Evolutionary conservation across 306 rosid genomes (phyloP), one percentile per base, ranked within the genome.

Genomic region (Acmispon strigosus): DNA sequence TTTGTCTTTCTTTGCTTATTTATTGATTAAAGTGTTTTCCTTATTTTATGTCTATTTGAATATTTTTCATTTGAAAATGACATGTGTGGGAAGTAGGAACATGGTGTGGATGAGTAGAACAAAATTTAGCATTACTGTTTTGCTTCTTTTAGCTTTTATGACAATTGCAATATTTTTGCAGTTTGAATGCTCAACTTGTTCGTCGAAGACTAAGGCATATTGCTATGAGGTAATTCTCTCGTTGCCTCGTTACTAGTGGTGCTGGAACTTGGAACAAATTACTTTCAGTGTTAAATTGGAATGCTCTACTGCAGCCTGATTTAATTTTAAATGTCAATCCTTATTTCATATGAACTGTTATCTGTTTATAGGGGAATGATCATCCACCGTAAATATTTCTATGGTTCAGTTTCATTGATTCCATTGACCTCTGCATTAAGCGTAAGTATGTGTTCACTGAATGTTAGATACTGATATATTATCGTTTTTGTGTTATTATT

Each of bases 171-270:
- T 41, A n/a, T 37, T 54, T 32, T 80, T 86, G 78, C 92, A 91
- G 99, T 71, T 82, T 91, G 76, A 82, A 91, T 76, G 86, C 91
- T 60, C 89, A 88, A 62, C 86, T 91, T 69, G 99, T 94, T 51
- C 96, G 91, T 36, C 77, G 96, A 78, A 94, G 96, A 78, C 68
- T 94, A 47, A 78, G 96, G 8, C 96, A 94, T 80, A 79, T 91
- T 72, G 95, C 99, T 36, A 47, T 65, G 80, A 91, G 99, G 97
- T 94, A 82, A 52, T 67, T 66, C 50, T 63, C 54, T 12, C 16
- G 39, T 34, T 37, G 12, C 51, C 37, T 14, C 8, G 7, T n/a
- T 49, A 51, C 15, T 34, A 39, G 27, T 27, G 54, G 13, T 13
- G 27, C 61, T 10, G 37, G 29, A 66, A 52, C 12, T 27, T 19